These are phyloP conservation scores for Aquanectria penicillioides DNA, from an alignment of 2,329 filamentous ascomycete genomes.

Conservation along the genomic window DNA sequence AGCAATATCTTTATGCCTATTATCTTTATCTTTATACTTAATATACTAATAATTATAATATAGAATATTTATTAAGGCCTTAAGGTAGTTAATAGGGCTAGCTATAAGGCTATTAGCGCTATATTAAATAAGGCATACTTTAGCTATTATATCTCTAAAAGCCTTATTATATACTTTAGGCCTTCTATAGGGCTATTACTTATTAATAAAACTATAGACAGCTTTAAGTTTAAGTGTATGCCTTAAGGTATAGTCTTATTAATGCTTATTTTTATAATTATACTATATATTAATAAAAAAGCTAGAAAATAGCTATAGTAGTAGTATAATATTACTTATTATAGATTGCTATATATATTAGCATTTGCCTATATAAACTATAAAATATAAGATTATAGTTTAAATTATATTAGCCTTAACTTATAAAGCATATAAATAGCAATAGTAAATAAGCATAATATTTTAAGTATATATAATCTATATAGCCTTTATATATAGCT, in stretches of 20 bases:
- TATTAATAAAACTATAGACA: neutral
- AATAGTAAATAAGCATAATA: neutral
- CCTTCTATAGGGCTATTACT: neutral
- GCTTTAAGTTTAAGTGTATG: neutral
- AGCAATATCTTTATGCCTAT: neutral
- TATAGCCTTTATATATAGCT: constrained; percentile 3
- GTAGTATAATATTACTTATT: neutral
- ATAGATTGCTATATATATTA: neutral
- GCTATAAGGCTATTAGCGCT: neutral
- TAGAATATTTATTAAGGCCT: neutral
- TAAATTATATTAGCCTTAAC: neutral
- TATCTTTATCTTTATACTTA: constrained; percentile 2
- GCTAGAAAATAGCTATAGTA: constrained; percentile 2
- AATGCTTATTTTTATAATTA: neutral
- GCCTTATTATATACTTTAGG: neutral
- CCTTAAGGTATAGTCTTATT: neutral
- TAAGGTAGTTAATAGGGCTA: constrained; percentile 1
- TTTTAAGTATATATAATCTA: neutral
- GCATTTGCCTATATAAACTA: constrained; percentile 9
- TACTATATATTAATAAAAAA: neutral
- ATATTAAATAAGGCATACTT: neutral
- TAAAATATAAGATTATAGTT: neutral
- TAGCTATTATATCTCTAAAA: neutral
- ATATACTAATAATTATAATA: constrained; percentile 10
- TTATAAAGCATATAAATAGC: neutral